Evolutionary conservation across 371 early-diverging fungal species (phyloP), one percentile per base, ranked within the genome.

Genomic region (Mortierella sp.): DNA sequence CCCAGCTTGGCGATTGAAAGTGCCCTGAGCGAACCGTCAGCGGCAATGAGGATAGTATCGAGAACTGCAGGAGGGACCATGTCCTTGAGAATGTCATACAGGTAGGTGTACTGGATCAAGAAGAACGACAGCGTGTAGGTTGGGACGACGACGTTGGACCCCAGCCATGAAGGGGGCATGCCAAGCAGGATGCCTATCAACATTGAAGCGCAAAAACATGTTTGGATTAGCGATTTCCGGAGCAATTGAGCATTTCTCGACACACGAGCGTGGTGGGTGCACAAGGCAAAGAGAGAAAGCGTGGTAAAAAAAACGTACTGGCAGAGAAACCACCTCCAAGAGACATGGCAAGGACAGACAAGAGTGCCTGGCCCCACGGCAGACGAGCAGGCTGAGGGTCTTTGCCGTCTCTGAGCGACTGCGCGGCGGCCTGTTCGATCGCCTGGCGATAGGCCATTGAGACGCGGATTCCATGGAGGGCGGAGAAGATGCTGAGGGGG

Each of bases 271-370:
- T 51, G 3, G 10, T 16, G 14, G 40, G 46, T 57, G 31, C 55
- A 48, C 28, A 40, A 51, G 54, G 37, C 48, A 71, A 34, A 57
- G 14, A 59, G 31, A 14, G 19, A 59, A 64, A 34, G 37, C 59
- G 44, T 28, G 72, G 53, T 67, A 77, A 31, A n/a, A 51, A 55
- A 31, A 31, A 73, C 80, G 9, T 86, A 86, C 86, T 81, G 5
- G 86, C 21, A 26, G 86, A 71, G 55, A 86, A 91, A 10, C 92
- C 92, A 54, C 93, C 93, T 55, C 93, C 93, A 19, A 90, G 88
- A 37, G 91, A 83, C 91, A 91, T 91, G 34, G 90, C 89, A 5
- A 91, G 73, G 14, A 91, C 89, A 13, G 93, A 91, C n/a, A 92
- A 57, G 11, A 90, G 75, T 21, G 91, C 92, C 70, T 92, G 93